Evolutionary conservation across 257 asterid species (phyloP).

Genomic region (Primulina eburnea): DNA sequence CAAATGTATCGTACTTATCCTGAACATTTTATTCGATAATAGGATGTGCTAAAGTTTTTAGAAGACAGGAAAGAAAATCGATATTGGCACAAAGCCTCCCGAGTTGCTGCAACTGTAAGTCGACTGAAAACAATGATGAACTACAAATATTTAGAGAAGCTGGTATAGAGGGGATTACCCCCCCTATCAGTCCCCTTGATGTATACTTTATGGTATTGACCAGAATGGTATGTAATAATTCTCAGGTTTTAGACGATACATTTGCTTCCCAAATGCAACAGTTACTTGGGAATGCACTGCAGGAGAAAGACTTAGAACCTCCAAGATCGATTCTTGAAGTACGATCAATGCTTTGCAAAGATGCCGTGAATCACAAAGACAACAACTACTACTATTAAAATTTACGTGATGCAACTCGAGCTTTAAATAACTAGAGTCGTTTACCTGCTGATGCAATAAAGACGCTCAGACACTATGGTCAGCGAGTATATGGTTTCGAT

Average conservation of each 20-base stretch:
- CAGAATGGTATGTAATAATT: background rate
- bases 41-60: conserved; percentile 78
- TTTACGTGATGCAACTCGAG: background rate
- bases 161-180: background rate
- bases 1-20: background rate
- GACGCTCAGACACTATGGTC: background rate
- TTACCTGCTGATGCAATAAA: background rate
- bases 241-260: conserved; percentile 73
- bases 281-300: conserved; percentile 69
- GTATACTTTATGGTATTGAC: background rate
- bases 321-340: conserved; percentile 79
- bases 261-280: conserved; percentile 89
- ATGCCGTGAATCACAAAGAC: conserved; percentile 57
- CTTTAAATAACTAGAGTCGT: background rate
- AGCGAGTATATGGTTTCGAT: background rate
- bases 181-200: background rate
- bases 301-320: conserved; percentile 72
- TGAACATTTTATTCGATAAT: conserved; percentile 23
- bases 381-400: conserved; percentile 59
- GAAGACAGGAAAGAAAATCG: conserved; percentile 68
- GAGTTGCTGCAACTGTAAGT: conserved; percentile 83
- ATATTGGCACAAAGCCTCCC: conserved; percentile 82
- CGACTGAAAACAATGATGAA: background rate
- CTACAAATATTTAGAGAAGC: background rate
- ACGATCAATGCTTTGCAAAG: conserved; percentile 81